phyloP scores from a whole-genome alignment of 2,329 filamentous ascomycete genomes.

The Sclerotinia nivalis region DNA sequence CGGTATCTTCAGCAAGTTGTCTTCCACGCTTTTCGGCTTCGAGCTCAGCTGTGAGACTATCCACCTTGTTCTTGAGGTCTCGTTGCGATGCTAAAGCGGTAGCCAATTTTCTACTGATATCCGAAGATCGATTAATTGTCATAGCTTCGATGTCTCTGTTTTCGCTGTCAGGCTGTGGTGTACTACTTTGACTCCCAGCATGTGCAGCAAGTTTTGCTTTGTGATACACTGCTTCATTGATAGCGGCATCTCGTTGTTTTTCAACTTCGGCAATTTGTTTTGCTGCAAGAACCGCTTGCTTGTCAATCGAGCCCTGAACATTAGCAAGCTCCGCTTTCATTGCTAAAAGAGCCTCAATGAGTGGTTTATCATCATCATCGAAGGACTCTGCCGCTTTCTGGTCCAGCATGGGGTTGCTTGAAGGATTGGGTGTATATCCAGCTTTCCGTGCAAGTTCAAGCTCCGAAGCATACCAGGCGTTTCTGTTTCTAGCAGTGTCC shows the following conservation, averaged over 20 bases:
- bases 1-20: conserved; percentile 84
- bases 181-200: conserved; percentile 63
- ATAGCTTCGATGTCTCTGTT: conserved; percentile 58
- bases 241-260: conserved; percentile 89
- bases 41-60: conserved; percentile 68
- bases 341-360: conserved; percentile 87
- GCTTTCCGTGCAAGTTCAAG: conserved; percentile 87
- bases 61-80: conserved; percentile 76
- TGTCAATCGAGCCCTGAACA: conserved; percentile 86
- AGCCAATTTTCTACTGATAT: conserved; percentile 83
- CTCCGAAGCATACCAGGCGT: conserved; percentile 97
- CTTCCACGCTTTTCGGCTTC: conserved; percentile 79
- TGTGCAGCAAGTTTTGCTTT: conserved; percentile 90
- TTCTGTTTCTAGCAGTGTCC: conserved; percentile 78
- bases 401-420: conserved; percentile 72
- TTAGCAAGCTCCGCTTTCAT: conserved; percentile 89
- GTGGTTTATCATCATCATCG: conserved; percentile 85
- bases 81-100: conserved; percentile 74
- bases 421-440: conserved; percentile 75
- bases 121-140: conserved; percentile 64
- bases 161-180: conserved; percentile 59
- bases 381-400: conserved; percentile 76
- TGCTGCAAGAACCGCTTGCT: conserved; percentile 81
- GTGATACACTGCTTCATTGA: conserved; percentile 91
- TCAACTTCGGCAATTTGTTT: conserved; percentile 92